Conservation (phyloP, 257 asterid genomes). For the Nicotiana paniculata region DNA sequence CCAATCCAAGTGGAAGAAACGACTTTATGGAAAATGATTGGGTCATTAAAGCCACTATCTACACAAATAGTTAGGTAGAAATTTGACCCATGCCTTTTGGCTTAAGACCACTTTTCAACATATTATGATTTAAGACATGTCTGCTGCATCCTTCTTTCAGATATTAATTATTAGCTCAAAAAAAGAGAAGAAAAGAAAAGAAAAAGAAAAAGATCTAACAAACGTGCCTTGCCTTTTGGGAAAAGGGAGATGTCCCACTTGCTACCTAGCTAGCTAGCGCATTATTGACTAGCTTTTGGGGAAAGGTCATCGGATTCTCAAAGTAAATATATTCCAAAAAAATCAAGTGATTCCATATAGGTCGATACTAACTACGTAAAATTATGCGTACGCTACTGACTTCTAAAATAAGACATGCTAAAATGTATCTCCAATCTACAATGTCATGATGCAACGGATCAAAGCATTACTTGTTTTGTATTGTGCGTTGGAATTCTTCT, state of each 20-base stretch:
- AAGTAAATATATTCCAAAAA: background rate
- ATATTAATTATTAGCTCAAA: background rate
- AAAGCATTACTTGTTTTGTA: background rate
- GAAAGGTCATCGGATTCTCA: background rate
- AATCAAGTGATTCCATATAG: background rate
- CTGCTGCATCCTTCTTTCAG: background rate
- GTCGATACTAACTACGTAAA: no score
- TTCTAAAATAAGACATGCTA: background rate
- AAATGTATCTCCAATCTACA: no score
- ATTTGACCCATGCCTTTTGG: background rate
- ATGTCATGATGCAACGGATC: background rate
- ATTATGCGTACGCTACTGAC: background rate
- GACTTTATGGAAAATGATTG: background rate
- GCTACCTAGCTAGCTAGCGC: background rate
- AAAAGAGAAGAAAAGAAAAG: no score
- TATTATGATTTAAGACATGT: background rate
- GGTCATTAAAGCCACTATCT: background rate
- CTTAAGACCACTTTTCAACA: background rate
- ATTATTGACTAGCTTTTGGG: background rate
- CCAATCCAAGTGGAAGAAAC: background rate
- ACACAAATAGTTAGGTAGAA: conserved; percentile 4
- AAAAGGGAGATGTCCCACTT: background rate
- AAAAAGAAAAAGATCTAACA: background rate
- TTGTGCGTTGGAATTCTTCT: background rate
- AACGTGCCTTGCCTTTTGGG: conserved; percentile 3